Evolutionary conservation across 139 green algal genomes (phyloP), one percentile per base, ranked within the genome.

Genomic region (Auxenochlorella protothecoides): DNA sequence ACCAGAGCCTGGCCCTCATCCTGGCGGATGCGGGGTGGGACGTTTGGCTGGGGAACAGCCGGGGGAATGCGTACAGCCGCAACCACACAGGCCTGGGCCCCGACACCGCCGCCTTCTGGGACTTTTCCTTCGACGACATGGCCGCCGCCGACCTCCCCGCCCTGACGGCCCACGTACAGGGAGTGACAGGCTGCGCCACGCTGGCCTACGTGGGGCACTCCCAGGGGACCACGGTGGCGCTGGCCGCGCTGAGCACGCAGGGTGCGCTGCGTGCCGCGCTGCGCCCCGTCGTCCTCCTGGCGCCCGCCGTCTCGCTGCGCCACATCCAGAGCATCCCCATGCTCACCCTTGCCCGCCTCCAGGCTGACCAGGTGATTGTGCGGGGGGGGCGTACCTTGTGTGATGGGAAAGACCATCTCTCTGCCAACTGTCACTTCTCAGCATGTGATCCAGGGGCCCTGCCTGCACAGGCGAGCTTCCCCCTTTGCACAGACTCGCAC

Each of bases 1-100:
- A 77, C 0, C 68, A 88, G 59, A 88, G 77, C 72, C 78, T 96
- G n/a, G 90, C 73, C 0, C 95, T 92, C 75, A 82, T 92, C 9
- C 78, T 96, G 5, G 88, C 90, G 11, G 89, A 96, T 65, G 66
- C 77, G 59, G 85, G 81, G 60, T 79, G 60, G 8, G 73, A 86
- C 53, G 70, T 85, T 4, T 83, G 76, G 74, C 68, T 86, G 68
- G 72, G 67, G 51, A 89, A 91, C 68, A 75, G 72, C 9, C 72
- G 81, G 6, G 85, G 84, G 27, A 86, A 86, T 74, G 70, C 71
- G 12, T 89, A 88, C 71, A 80, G 66, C 72, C 77, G 84, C 65
- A 88, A 84, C 72, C 86, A 92, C 73, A 88, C 79, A 0, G 53
- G 52, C 0, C 66, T 88, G 62, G 54, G 77, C 5, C 74, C 86